Conservation (phyloP, 192 early-diverging fungal species). For the Umbelopsis sp. region DNA sequence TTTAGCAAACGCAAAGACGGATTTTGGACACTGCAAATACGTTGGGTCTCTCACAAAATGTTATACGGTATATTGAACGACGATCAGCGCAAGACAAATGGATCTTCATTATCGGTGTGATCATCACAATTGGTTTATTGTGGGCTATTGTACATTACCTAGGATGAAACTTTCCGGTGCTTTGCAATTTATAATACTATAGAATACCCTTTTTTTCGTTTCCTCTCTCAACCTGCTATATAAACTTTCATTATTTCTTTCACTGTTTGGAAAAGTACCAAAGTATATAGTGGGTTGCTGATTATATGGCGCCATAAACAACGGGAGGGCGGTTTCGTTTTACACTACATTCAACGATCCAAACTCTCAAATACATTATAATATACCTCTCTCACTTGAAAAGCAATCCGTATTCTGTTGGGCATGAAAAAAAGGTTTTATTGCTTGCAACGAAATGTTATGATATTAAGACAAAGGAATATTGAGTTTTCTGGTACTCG, state of each 20-base stretch:
- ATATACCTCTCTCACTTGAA: too few relatives aligned
- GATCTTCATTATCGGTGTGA: constrained; percentile 58
- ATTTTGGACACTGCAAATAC: constrained; percentile 58
- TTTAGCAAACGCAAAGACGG: constrained; percentile 57
- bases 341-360: too few relatives aligned
- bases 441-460: too few relatives aligned
- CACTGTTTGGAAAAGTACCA: neutral
- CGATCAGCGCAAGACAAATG: constrained; percentile 59
- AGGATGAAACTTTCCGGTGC: constrained; percentile 22
- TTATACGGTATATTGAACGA: constrained; percentile 60
- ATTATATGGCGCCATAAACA: too few relatives aligned
- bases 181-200: neutral
- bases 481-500: too few relatives aligned
- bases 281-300: too few relatives aligned
- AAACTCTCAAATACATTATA: too few relatives aligned
- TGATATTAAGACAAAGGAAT: too few relatives aligned
- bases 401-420: too few relatives aligned
- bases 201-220: constrained; percentile 1
- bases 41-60: constrained; percentile 60
- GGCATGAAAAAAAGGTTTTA: too few relatives aligned
- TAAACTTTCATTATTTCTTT: neutral
- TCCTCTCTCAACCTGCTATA: neutral
- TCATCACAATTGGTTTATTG: constrained; percentile 50
- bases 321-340: too few relatives aligned
- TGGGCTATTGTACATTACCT: constrained; percentile 60